Evolutionary conservation across 768 basidiomycete genomes (phyloP).

Genomic region (Epithele typhae): DNA sequence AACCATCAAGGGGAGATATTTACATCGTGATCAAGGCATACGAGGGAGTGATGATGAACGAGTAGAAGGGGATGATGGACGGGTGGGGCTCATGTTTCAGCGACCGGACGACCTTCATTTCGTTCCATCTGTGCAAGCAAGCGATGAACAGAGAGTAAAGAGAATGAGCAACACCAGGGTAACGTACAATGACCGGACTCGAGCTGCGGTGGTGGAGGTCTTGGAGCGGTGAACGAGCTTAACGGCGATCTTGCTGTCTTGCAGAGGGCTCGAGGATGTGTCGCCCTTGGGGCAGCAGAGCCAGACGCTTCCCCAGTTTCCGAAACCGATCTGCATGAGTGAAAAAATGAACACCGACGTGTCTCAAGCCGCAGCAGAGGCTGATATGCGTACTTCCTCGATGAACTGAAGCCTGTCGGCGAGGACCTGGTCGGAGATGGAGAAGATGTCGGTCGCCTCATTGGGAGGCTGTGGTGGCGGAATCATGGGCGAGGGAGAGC

Average conservation of each 20-base stretch:
- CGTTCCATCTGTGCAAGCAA: constrained; percentile 75
- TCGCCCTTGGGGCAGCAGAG: constrained; percentile 59
- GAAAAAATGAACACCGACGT: not conserved
- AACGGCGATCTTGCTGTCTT: constrained; percentile 66
- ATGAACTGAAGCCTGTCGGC: constrained; percentile 71
- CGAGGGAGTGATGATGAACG: constrained; percentile 88
- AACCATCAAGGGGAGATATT: constrained; percentile 25
- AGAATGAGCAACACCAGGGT: no score
- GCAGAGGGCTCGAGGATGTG: constrained; percentile 32
- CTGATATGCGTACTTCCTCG: constrained; percentile 55
- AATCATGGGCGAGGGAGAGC: constrained; percentile 16
- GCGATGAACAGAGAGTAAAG: not conserved
- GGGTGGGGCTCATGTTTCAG: constrained; percentile 87
- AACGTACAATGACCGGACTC: constrained; percentile 81
- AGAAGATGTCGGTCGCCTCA: constrained; percentile 59
- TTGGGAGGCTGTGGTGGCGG: constrained; percentile 27
- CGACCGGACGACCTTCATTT: constrained; percentile 91
- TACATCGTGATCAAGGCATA: constrained; percentile 93
- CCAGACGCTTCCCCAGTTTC: constrained; percentile 94
- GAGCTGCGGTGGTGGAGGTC: constrained; percentile 81
- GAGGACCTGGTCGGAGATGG: constrained; percentile 67
- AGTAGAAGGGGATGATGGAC: constrained; percentile 88
- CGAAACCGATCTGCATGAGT: constrained; percentile 72
- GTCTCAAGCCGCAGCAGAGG: constrained; percentile 1
- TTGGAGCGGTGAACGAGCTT: constrained; percentile 89